A percentile compares a stretch with the other conserved stretches of the same genome.
phyloP scores from a whole-genome alignment of 2,329 filamentous ascomycete genomes.

The Blastomyces percursus region DNA sequence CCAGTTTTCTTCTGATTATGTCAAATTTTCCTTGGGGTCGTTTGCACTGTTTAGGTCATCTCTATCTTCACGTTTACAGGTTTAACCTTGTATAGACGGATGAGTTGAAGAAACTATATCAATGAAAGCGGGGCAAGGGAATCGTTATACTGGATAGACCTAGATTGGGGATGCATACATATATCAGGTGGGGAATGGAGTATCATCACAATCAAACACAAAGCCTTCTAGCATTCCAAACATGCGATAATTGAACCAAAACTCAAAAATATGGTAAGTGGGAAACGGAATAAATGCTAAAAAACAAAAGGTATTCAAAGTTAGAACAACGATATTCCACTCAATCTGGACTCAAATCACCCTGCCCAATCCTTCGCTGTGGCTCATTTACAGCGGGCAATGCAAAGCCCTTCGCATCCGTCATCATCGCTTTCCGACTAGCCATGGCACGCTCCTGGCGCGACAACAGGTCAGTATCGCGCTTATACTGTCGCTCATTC shows the following conservation, averaged over 20 bases:
- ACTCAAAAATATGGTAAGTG: background rate
- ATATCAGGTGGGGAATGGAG: background rate
- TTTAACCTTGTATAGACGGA: background rate
- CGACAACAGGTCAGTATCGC: slow-evolving; percentile 12
- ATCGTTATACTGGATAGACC: background rate
- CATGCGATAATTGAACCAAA: background rate
- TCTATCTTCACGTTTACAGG: background rate
- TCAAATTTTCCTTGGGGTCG: background rate
- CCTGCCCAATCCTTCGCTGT: slow-evolving; percentile 3
- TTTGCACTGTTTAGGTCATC: background rate
- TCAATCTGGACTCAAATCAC: slow-evolving; percentile 12
- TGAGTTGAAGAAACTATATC: background rate
- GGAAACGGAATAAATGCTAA: background rate
- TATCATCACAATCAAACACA: background rate
- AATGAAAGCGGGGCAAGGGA: background rate
- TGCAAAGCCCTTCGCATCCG: background rate
- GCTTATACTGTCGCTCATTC: slow-evolving; percentile 13
- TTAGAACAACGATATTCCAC: background rate
- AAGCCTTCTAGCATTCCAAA: background rate
- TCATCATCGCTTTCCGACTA: slow-evolving; percentile 8
- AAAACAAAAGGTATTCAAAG: background rate
- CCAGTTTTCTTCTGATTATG: background rate
- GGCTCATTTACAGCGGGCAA: background rate
- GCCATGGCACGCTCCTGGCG: slow-evolving; percentile 11
- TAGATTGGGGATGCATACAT: background rate